Conservation (phyloP, 2,329 filamentous ascomycete species). For the Pezicula neosporulosa region DNA sequence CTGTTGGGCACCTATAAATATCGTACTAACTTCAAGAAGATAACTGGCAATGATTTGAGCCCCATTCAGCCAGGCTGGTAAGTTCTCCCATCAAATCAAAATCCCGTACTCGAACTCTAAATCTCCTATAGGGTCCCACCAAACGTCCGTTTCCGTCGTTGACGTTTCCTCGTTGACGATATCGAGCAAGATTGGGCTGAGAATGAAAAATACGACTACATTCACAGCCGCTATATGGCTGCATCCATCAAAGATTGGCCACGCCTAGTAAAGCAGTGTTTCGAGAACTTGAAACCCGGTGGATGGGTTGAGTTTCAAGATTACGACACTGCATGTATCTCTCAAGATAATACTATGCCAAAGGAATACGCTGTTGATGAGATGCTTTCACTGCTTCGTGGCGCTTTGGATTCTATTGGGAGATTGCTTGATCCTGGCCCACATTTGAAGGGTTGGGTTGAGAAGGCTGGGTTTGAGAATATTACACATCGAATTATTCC, state of each 20-base stretch:
- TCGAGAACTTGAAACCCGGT: not conserved
- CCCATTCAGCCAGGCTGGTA: conserved; percentile 37
- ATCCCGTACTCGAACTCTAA: not conserved
- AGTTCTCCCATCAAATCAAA: not conserved
- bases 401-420: conserved; percentile 31
- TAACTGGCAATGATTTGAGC: conserved; percentile 37
- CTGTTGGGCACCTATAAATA: not conserved
- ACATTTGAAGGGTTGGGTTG: conserved; percentile 24
- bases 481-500: conserved; percentile 13
- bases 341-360: conserved; percentile 3
- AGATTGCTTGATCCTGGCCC: conserved; percentile 1
- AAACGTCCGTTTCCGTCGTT: conserved; percentile 21
- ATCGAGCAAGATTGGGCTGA: conserved; percentile 27
- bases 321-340: conserved; percentile 1
- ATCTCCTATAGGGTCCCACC: conserved; percentile 13
- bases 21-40: conserved; percentile 10
- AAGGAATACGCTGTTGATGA: conserved; percentile 1
- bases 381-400: conserved; percentile 28
- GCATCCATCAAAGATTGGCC: conserved; percentile 4
- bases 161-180: conserved; percentile 27
- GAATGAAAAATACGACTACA: conserved; percentile 15
- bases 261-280: not conserved
- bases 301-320: conserved; percentile 7
- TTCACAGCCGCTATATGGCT: conserved; percentile 6
- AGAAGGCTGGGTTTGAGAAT: conserved; percentile 14